These are phyloP conservation scores for Eimeria praecox DNA, from an alignment of 169 alveolate species.

Conservation along the genomic window DNA sequence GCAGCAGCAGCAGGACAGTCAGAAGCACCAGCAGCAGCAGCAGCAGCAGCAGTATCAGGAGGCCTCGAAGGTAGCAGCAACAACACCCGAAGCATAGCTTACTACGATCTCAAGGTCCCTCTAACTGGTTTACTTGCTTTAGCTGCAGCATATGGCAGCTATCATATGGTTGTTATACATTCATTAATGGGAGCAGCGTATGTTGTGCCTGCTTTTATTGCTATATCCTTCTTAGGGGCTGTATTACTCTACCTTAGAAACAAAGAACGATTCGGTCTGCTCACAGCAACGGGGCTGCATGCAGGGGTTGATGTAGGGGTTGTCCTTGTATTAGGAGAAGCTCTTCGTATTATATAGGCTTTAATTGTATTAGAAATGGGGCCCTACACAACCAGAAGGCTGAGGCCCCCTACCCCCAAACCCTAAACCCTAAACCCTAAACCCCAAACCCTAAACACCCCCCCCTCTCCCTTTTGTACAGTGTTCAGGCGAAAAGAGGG, in stretches of 20 bases:
- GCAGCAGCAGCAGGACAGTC: constrained; percentile 1
- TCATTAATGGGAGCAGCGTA: background rate
- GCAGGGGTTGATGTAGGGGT: constrained; percentile 72
- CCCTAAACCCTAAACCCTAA: no score
- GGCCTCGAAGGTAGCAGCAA: background rate
- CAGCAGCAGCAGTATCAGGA: constrained; percentile 11
- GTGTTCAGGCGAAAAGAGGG: no score
- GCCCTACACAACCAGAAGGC: no score
- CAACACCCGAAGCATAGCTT: background rate
- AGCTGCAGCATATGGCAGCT: constrained; percentile 5
- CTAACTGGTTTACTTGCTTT: background rate
- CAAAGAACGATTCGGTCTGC: constrained; percentile 30
- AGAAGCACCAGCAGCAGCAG: no score
- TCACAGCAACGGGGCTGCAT: constrained; percentile 28
- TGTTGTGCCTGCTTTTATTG: background rate
- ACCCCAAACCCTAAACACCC: no score
- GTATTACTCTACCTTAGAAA: constrained; percentile 12
- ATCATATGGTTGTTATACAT: constrained; percentile 52
- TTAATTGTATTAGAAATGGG: no score
- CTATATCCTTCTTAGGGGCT: constrained; percentile 25
- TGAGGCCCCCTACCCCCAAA: no score
- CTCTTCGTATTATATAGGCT: no score
- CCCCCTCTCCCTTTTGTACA: no score
- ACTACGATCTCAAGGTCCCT: background rate
- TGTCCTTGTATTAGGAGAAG: constrained; percentile 15